Evolutionary conservation across 2,329 filamentous ascomycete species (phyloP).

Genomic region (Botrytis aclada): DNA sequence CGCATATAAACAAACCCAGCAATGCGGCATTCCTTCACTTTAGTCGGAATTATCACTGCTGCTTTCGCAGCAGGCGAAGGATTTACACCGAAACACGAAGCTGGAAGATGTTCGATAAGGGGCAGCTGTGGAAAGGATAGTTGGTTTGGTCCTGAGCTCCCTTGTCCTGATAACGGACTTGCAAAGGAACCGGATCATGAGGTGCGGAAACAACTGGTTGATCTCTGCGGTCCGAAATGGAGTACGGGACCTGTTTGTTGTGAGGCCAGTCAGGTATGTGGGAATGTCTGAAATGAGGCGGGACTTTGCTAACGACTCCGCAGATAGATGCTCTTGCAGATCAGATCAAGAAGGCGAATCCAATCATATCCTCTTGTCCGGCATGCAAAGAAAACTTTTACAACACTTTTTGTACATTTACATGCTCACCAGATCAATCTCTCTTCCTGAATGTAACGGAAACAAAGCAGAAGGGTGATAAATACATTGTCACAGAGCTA

Average conservation of each 20-base stretch:
- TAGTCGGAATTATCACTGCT: slow-evolving; percentile 26
- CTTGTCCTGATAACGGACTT: slow-evolving; percentile 85
- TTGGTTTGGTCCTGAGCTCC: slow-evolving; percentile 84
- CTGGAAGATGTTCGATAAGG: slow-evolving; percentile 84
- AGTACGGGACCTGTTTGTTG: slow-evolving; percentile 81
- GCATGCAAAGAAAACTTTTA: slow-evolving; percentile 99
- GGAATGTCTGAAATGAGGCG: not conserved
- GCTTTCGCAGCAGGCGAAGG: slow-evolving; percentile 30
- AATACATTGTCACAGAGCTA: slow-evolving; percentile 74
- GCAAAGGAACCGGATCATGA: slow-evolving; percentile 71
- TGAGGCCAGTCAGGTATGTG: slow-evolving; percentile 65
- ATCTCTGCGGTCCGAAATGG: slow-evolving; percentile 87
- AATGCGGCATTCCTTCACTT: slow-evolving; percentile 27
- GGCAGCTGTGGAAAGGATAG: slow-evolving; percentile 89
- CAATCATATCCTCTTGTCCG: slow-evolving; percentile 88
- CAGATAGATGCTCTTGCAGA: slow-evolving; percentile 76
- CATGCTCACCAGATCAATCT: slow-evolving; percentile 94
- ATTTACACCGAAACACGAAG: slow-evolving; percentile 64
- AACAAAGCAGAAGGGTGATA: slow-evolving; percentile 54
- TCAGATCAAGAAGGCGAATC: slow-evolving; percentile 82
- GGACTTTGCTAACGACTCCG: slow-evolving; percentile 8
- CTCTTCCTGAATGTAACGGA: slow-evolving; percentile 90
- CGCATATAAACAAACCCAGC: slow-evolving; percentile 19
- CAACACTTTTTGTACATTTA: slow-evolving; percentile 97
- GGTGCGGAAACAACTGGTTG: slow-evolving; percentile 73